Evolutionary conservation across 2,329 filamentous ascomycete genomes (phyloP).

Genomic region (Botrytis fragariae): DNA sequence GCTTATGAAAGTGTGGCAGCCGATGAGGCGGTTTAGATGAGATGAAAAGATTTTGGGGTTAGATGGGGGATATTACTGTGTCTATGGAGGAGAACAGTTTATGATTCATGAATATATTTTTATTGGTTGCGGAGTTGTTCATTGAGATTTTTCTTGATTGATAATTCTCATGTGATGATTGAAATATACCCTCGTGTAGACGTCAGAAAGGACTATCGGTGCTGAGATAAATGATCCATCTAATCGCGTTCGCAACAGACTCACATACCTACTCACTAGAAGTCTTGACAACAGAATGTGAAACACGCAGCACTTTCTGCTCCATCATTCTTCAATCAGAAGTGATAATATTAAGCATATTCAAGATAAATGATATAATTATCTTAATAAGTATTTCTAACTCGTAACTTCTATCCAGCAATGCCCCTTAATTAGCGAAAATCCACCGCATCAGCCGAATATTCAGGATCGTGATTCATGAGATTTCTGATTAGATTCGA

Average conservation of each 20-base stretch:
- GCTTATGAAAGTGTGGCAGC: conserved; percentile 35
- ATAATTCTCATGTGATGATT: neutral
- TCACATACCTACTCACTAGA: neutral
- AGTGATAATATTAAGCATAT: neutral
- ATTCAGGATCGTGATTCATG: neutral
- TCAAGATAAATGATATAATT: neutral
- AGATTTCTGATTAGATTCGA: neutral
- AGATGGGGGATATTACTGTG: neutral
- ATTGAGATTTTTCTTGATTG: neutral
- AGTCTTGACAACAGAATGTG: neutral
- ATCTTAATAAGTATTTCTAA: neutral
- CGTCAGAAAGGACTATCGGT: neutral
- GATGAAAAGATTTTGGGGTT: neutral
- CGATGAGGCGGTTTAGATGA: conserved; percentile 34
- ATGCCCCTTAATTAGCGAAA: neutral
- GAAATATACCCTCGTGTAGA: neutral
- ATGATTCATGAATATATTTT: conserved; percentile 9
- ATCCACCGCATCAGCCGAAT: neutral
- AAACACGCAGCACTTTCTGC: neutral
- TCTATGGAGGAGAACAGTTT: neutral
- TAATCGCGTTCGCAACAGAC: neutral
- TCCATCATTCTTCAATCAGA: neutral
- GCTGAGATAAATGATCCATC: neutral
- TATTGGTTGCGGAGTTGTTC: neutral
- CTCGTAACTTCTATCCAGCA: neutral